phyloP scores from a whole-genome alignment of 129 eudicot species.

The Saposhnikovia divaricata region DNA sequence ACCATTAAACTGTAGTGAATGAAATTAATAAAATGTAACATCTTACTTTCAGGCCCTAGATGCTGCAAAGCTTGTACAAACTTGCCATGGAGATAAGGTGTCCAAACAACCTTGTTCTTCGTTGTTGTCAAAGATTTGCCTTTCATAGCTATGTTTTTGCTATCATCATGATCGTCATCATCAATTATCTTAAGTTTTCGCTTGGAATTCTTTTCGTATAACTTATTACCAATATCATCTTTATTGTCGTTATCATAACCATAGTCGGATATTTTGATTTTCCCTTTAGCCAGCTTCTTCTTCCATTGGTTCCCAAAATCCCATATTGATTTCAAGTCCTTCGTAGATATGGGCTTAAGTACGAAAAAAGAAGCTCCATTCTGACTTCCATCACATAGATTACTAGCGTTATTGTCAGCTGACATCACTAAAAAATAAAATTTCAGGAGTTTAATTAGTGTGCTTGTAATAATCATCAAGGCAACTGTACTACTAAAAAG shows the following conservation, averaged over 20 bases:
- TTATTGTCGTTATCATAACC: background rate
- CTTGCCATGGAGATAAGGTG: background rate
- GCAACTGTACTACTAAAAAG: background rate
- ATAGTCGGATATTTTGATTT: background rate
- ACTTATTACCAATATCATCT: background rate
- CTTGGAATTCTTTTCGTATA: background rate
- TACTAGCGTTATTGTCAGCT: slow-evolving; percentile 18
- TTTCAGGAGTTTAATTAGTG: background rate
- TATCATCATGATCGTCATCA: background rate
- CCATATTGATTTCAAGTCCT: slow-evolving; percentile 28
- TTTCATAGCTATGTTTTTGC: background rate
- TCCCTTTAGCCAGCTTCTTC: background rate
- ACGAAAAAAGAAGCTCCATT: slow-evolving; percentile 32
- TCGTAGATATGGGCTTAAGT: slow-evolving; percentile 21
- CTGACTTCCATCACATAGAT: slow-evolving; percentile 17
- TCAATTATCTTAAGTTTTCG: slow-evolving; percentile 4
- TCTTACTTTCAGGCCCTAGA: background rate
- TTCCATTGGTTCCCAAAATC: slow-evolving; percentile 13
- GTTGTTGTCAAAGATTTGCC: background rate
- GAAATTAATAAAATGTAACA: background rate
- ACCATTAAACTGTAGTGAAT: no score
- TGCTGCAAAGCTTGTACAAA: background rate
- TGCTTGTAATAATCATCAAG: background rate
- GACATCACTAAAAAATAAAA: slow-evolving; percentile 34
- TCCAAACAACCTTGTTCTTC: background rate